phyloP scores from a whole-genome alignment of 225 moss, liverwort and hornwort genomes.

The Climacium dendroides region DNA sequence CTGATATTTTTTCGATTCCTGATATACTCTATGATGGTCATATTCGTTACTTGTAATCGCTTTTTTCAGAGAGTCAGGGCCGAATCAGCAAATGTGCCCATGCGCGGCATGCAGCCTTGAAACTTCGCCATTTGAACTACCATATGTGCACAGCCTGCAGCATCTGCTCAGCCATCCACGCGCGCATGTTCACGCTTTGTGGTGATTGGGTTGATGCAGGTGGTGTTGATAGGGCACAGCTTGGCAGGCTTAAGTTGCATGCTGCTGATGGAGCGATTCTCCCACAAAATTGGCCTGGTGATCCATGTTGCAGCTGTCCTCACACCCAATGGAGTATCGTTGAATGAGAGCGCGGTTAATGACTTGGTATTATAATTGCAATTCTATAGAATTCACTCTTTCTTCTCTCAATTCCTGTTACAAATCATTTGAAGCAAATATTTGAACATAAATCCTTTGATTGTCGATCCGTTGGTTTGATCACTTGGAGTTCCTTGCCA shows the following conservation, averaged over 20 bases:
- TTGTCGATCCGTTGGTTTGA: neutral
- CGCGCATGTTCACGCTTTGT: neutral
- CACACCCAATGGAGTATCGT: neutral
- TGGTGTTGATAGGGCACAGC: conserved; percentile 12
- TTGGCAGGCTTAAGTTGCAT: neutral
- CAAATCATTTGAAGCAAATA: neutral
- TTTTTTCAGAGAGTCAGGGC: too few species aligned
- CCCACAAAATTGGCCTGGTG: neutral
- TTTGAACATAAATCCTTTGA: too few species aligned
- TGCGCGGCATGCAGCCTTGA: neutral
- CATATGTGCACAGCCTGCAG: neutral
- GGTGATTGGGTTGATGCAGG: neutral
- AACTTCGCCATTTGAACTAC: neutral
- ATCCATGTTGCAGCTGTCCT: neutral
- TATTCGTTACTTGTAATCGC: neutral
- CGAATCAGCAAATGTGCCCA: neutral
- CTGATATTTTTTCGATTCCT: neutral
- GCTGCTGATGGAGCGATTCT: neutral
- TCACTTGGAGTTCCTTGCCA: neutral
- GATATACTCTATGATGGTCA: neutral
- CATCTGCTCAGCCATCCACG: neutral
- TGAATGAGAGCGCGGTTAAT: neutral
- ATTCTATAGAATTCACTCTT: neutral
- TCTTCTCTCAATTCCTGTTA: neutral
- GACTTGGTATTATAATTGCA: neutral